Conservation (phyloP, 805 yeast species). For the Candida namnaoensis region DNA sequence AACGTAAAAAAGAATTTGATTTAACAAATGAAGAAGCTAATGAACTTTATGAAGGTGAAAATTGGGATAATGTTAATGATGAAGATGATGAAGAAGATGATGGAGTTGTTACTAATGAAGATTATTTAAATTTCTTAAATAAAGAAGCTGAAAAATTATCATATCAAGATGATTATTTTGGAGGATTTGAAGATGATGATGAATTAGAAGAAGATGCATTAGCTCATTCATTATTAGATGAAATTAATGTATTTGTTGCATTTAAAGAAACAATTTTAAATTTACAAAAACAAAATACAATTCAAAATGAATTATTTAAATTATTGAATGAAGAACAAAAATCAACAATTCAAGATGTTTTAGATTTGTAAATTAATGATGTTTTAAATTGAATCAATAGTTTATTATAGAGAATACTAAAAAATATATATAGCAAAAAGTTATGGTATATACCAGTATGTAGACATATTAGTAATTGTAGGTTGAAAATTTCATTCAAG, state of each 20-base stretch:
- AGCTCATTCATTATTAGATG: slow-evolving; percentile 72
- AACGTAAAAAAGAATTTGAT: slow-evolving; percentile 38
- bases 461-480: no score
- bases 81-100: slow-evolving; percentile 20
- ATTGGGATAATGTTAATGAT: slow-evolving; percentile 24
- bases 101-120: slow-evolving; percentile 26
- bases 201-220: slow-evolving; percentile 79
- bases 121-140: slow-evolving; percentile 39
- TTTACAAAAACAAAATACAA: slow-evolving; percentile 32
- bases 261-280: slow-evolving; percentile 46
- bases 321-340: slow-evolving; percentile 26
- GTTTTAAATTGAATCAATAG: no score
- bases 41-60: slow-evolving; percentile 23
- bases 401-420: no score
- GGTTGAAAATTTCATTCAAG: no score
- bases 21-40: slow-evolving; percentile 19
- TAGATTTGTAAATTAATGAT: slow-evolving; percentile 14
- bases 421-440: no score
- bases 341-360: slow-evolving; percentile 20
- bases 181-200: slow-evolving; percentile 40
- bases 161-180: slow-evolving; percentile 13
- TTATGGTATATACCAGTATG: no score
- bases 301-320: slow-evolving; percentile 40
- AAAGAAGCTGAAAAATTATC: slow-evolving; percentile 31
- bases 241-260: slow-evolving; percentile 59